phyloP scores from a whole-genome alignment of 2,329 filamentous ascomycete genomes.

The Pseudophaeomoniella oleicola region DNA sequence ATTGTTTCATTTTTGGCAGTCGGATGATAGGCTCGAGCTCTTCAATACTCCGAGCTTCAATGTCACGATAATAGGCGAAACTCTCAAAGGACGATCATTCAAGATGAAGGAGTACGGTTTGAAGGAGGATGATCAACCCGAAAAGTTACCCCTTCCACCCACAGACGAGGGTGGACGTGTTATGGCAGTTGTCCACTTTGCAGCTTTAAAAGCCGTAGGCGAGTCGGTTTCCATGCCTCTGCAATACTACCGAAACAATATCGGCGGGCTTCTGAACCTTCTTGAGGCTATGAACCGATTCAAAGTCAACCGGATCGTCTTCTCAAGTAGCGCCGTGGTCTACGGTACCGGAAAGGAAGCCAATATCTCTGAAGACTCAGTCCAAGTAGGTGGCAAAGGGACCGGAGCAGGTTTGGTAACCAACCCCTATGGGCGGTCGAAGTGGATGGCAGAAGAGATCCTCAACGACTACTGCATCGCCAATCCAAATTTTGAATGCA shows the following conservation, averaged over 20 bases:
- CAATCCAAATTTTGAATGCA: background rate
- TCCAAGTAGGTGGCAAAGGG: conserved; percentile 1
- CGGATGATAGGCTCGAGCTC: background rate
- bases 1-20: conserved; percentile 11
- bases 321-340: conserved; percentile 2
- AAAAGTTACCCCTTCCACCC: background rate
- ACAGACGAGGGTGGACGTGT: background rate
- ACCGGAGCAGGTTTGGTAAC: background rate
- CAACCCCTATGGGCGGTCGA: conserved; percentile 1
- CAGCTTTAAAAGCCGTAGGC: conserved; percentile 1
- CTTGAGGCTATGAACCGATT: background rate
- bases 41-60: conserved; percentile 1
- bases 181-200: background rate
- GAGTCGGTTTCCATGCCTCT: conserved; percentile 1
- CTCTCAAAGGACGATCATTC: conserved; percentile 1
- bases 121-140: background rate
- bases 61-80: conserved; percentile 1
- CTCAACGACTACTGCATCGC: conserved; percentile 1
- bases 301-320: background rate
- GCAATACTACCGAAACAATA: conserved; percentile 1
- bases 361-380: conserved; percentile 1
- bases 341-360: conserved; percentile 1
- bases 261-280: conserved; percentile 1
- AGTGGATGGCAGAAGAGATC: conserved; percentile 1
- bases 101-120: conserved; percentile 2